These are phyloP conservation scores for Leccinum obscurum DNA, from an alignment of 768 basidiomycete species.

Conservation along the genomic window DNA sequence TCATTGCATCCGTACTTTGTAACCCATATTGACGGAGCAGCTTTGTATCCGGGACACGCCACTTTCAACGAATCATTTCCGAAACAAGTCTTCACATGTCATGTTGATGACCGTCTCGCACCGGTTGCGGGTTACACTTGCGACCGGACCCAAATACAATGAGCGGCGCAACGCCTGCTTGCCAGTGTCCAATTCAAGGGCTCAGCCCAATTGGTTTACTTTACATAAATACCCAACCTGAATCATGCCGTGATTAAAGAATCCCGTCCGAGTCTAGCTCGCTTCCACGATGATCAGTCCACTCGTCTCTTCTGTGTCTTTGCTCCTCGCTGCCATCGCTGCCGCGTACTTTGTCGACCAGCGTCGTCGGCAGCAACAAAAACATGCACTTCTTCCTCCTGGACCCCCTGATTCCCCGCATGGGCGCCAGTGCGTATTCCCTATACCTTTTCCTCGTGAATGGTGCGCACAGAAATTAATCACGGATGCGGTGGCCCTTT, in stretches of 20 bases:
- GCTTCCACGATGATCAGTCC: neutral
- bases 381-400: constrained; percentile 18
- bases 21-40: too few relatives aligned
- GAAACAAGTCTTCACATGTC: too few relatives aligned
- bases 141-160: neutral
- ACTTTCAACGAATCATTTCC: too few relatives aligned
- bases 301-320: neutral
- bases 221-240: neutral
- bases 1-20: too few relatives aligned
- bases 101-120: too few relatives aligned
- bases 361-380: constrained; percentile 3
- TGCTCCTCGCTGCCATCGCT: neutral
- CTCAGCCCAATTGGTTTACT: neutral
- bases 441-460: too few relatives aligned
- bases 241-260: neutral
- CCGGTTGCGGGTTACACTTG: too few relatives aligned
- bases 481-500: neutral
- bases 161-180: neutral
- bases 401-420: constrained; percentile 24
- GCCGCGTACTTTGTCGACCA: constrained; percentile 10
- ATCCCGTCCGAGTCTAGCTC: too few relatives aligned
- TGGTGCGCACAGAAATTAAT: neutral
- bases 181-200: neutral
- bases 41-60: too few relatives aligned
- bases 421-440: constrained; percentile 18